A percentile compares a stretch with the other conserved stretches of the same genome.
Conservation (phyloP, 164 flowering plant species). For the Annona cherimola region DNA sequence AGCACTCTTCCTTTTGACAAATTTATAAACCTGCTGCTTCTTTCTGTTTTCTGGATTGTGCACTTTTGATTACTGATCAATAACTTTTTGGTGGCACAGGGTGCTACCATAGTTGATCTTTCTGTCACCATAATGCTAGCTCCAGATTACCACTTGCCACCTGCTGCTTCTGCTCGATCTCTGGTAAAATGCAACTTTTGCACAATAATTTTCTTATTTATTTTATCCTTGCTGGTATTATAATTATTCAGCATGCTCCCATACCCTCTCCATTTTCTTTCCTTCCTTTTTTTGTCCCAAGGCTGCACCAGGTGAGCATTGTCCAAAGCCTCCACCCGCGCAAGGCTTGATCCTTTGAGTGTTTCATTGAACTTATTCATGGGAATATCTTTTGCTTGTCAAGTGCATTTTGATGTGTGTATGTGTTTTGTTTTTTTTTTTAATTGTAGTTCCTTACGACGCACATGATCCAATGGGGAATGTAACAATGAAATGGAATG, state of each 20-base stretch:
- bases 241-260: not conserved
- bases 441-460: too few relatives aligned
- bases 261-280: not conserved
- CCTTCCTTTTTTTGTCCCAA: conserved; percentile 29
- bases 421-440: too few relatives aligned
- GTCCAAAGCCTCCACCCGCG: conserved; percentile 40
- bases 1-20: too few relatives aligned
- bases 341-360: conserved; percentile 56
- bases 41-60: not conserved
- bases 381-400: too few relatives aligned
- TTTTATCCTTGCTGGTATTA: not conserved
- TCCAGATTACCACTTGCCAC: conserved; percentile 69
- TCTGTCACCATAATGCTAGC: conserved; percentile 59
- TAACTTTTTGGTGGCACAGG: conserved; percentile 41
- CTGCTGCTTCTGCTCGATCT: conserved; percentile 36
- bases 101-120: conserved; percentile 87
- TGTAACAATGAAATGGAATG: too few relatives aligned
- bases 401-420: too few relatives aligned
- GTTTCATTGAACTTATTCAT: too few relatives aligned
- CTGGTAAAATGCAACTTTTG: conserved; percentile 27
- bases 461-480: too few relatives aligned
- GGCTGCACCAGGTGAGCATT: conserved; percentile 27
- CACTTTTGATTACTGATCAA: not conserved
- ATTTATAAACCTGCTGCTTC: not conserved
- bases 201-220: not conserved